Conservation (phyloP, 2,329 filamentous ascomycete genomes). For the Eutypella sp. region DNA sequence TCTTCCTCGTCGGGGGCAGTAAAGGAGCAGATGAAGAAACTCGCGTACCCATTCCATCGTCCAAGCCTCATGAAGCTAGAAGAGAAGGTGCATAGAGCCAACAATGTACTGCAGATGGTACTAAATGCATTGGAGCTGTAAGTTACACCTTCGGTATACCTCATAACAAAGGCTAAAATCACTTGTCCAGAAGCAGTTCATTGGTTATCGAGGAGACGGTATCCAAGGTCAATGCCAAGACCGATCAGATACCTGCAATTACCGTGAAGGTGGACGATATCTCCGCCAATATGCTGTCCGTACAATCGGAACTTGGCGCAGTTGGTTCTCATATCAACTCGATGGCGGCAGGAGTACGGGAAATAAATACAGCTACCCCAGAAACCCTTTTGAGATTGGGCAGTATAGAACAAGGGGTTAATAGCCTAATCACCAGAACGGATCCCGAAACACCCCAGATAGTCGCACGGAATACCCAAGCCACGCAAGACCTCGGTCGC, state of each 20-base stretch:
- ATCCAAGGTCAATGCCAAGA: neutral
- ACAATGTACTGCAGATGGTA: neutral
- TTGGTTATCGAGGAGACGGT: neutral
- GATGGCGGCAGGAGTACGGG: neutral
- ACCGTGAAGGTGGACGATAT: too few relatives aligned
- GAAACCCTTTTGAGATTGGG: neutral
- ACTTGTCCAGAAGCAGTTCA: neutral
- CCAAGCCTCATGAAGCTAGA: neutral
- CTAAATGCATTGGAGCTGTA: neutral
- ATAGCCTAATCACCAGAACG: neutral
- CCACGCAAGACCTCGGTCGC: neutral
- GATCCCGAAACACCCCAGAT: neutral
- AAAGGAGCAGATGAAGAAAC: neutral
- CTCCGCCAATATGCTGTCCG: neutral
- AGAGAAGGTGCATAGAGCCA: neutral
- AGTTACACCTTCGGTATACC: neutral
- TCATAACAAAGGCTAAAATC: neutral
- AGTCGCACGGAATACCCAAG: neutral
- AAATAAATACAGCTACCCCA: neutral
- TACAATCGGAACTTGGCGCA: neutral
- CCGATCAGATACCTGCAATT: neutral
- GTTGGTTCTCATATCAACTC: neutral
- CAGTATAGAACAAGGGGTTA: neutral
- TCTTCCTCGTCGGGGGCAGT: neutral
- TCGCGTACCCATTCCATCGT: neutral